Percentiles rank a stretch among this genome's conserved stretches.
Evolutionary conservation across 2,329 filamentous ascomycete genomes (phyloP).

Genomic region (Diaporthe citriasiana): DNA sequence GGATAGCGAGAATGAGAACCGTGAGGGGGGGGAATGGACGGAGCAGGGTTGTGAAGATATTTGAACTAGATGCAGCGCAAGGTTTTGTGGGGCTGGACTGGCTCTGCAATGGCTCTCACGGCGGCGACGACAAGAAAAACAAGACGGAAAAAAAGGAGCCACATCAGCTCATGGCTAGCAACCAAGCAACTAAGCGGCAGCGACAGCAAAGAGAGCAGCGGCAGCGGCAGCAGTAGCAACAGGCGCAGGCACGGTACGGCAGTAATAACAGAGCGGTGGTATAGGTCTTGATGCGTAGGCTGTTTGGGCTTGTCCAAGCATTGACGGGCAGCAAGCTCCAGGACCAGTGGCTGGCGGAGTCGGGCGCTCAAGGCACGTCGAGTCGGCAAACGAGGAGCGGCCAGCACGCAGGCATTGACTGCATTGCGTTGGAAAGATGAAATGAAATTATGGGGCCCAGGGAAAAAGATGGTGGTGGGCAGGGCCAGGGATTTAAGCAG

Average conservation of each 20-base stretch:
- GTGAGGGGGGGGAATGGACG: slow-evolving; percentile 38
- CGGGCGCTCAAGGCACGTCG: slow-evolving; percentile 33
- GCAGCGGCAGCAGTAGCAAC: slow-evolving; percentile 5
- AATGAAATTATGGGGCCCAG: slow-evolving; percentile 34
- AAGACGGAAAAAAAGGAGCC: slow-evolving; percentile 36
- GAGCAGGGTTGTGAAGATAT: slow-evolving; percentile 44
- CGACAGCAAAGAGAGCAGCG: background rate
- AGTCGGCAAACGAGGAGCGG: slow-evolving; percentile 33
- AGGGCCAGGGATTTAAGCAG: slow-evolving; percentile 31
- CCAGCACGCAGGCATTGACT: slow-evolving; percentile 34
- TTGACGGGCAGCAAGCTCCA: slow-evolving; percentile 32
- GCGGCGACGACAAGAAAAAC: slow-evolving; percentile 31
- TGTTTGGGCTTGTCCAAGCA: slow-evolving; percentile 40
- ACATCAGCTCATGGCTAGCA: slow-evolving; percentile 42
- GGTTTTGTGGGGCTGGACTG: slow-evolving; percentile 37
- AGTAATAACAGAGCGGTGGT: slow-evolving; percentile 34
- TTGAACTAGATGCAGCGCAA: slow-evolving; percentile 42
- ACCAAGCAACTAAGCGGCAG: background rate
- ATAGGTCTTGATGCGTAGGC: slow-evolving; percentile 43
- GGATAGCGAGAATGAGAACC: slow-evolving; percentile 40
- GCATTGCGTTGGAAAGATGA: slow-evolving; percentile 34
- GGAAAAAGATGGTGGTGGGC: slow-evolving; percentile 25
- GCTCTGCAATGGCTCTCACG: slow-evolving; percentile 31
- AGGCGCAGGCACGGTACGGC: slow-evolving; percentile 22
- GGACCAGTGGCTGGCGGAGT: slow-evolving; percentile 33